These are phyloP conservation scores for Pseudohyphozyma bogoriensis DNA, from an alignment of 768 basidiomycete genomes.

Conservation along the genomic window DNA sequence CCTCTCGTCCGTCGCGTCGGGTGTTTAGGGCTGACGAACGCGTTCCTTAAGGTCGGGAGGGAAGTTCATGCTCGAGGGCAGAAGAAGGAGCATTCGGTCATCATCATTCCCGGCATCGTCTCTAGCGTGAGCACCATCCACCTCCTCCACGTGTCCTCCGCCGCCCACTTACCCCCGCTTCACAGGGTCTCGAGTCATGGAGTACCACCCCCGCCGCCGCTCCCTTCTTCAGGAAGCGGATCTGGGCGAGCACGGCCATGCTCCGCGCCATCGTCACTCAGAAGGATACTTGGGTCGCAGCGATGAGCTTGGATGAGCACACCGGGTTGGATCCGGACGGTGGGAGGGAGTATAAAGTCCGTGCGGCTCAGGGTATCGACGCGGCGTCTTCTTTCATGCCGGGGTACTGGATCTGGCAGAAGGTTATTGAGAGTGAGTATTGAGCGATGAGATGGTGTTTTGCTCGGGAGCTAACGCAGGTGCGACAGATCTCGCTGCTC, in stretches of 20 bases:
- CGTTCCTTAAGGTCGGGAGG: constrained; percentile 26
- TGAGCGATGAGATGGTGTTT: background rate
- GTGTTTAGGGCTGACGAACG: too few relatives aligned
- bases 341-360: constrained; percentile 71
- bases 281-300: constrained; percentile 76
- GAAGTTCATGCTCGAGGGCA: constrained; percentile 20
- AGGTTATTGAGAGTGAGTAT: constrained; percentile 63
- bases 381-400: constrained; percentile 44
- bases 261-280: constrained; percentile 72
- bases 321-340: constrained; percentile 83
- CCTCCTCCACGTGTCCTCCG: background rate
- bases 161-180: background rate
- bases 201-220: constrained; percentile 75
- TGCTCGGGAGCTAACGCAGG: background rate
- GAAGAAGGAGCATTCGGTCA: constrained; percentile 31
- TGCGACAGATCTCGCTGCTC: constrained; percentile 62
- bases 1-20: background rate
- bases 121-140: background rate
- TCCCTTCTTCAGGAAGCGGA: constrained; percentile 79
- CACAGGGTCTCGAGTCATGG: constrained; percentile 77
- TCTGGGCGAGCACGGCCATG: constrained; percentile 51
- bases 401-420: constrained; percentile 62
- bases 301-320: constrained; percentile 79
- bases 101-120: constrained; percentile 33
- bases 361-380: constrained; percentile 73